phyloP scores from a whole-genome alignment of 805 yeast genomes.

The Monosporozyma yasuniensis region DNA sequence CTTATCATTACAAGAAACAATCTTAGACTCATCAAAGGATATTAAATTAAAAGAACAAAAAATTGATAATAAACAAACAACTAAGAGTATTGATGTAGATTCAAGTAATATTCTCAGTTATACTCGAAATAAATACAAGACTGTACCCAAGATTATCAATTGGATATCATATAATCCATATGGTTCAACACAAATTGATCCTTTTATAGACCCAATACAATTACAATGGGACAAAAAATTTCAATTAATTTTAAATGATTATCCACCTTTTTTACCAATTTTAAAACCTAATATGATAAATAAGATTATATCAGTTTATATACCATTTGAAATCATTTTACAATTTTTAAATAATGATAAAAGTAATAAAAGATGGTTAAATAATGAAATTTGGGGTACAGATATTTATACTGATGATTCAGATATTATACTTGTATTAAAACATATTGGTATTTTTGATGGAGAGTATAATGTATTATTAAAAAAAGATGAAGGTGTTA shows the following conservation, averaged over 20 bases:
- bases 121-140: slow-evolving; percentile 5
- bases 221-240: neutral
- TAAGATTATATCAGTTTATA: slow-evolving; percentile 14
- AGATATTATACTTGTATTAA: slow-evolving; percentile 63
- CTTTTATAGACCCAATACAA: neutral
- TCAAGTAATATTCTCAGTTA: slow-evolving; percentile 7
- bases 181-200: neutral
- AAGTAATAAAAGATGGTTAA: slow-evolving; percentile 31
- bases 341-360: slow-evolving; percentile 14
- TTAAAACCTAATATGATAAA: slow-evolving; percentile 16
- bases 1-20: slow-evolving; percentile 27
- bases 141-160: slow-evolving; percentile 8
- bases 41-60: neutral
- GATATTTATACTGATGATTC: slow-evolving; percentile 93
- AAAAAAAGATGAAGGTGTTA: slow-evolving; percentile 20
- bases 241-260: neutral
- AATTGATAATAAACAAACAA: neutral
- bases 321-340: slow-evolving; percentile 17
- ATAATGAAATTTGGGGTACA: slow-evolving; percentile 76
- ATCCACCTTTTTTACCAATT: slow-evolving; percentile 21
- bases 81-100: slow-evolving; percentile 4
- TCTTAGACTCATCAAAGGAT: slow-evolving; percentile 21
- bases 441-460: slow-evolving; percentile 57
- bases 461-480: slow-evolving; percentile 21
- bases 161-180: slow-evolving; percentile 18